These are phyloP conservation scores for Agaricus subrufescens DNA, from an alignment of 768 basidiomycete species.

Conservation along the genomic window DNA sequence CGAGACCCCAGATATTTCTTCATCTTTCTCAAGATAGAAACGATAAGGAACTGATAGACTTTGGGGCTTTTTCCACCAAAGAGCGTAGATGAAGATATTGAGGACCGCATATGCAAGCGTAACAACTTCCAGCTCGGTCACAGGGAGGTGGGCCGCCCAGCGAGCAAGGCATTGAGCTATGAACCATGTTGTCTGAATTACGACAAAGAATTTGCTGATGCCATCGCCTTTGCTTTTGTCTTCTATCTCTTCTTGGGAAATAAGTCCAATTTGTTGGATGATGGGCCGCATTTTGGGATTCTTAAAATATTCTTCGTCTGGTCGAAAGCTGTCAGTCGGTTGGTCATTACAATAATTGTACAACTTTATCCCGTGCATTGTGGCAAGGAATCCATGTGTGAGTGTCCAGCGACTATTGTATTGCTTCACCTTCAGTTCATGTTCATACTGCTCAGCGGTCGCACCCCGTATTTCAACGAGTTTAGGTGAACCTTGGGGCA, in stretches of 20 bases:
- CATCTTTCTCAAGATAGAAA: neutral
- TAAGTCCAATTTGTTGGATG: neutral
- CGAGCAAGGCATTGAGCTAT: slow-evolving; percentile 8
- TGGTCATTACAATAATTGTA: neutral
- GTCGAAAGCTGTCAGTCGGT: too few species aligned
- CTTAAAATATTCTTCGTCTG: neutral
- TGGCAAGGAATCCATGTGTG: slow-evolving; percentile 10
- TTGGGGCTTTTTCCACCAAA: slow-evolving; percentile 10
- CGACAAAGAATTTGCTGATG: slow-evolving; percentile 19
- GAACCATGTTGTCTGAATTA: slow-evolving; percentile 21
- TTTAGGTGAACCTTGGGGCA: neutral
- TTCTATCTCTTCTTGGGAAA: slow-evolving; percentile 12
- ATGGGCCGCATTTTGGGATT: neutral
- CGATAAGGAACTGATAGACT: neutral
- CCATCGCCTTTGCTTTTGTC: slow-evolving; percentile 22
- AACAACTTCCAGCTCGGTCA: slow-evolving; percentile 7
- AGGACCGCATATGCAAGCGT: slow-evolving; percentile 1
- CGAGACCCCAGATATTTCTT: neutral
- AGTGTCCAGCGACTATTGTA: slow-evolving; percentile 6
- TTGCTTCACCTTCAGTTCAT: neutral
- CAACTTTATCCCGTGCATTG: slow-evolving; percentile 5
- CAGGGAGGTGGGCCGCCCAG: neutral
- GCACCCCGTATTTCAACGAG: neutral
- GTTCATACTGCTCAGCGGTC: neutral
- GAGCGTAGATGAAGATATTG: slow-evolving; percentile 1